Base-by-base conservation (phyloP, 192 early-diverging fungal species). In the Pilaira anomala region DNA sequence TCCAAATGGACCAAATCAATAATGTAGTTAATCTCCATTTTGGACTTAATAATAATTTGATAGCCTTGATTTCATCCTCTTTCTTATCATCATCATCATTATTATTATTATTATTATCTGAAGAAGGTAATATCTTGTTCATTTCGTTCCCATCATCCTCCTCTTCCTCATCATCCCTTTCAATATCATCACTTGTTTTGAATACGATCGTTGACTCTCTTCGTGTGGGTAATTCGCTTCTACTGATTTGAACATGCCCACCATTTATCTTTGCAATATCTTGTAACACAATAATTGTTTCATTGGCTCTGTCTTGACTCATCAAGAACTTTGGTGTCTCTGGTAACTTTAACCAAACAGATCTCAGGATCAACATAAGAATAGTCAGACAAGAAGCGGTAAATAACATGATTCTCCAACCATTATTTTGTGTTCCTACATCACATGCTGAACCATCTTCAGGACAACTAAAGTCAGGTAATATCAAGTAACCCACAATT, bases 281-380 rank as follows among this genome's bases (percentile, higher is more conserved):
- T 44, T 82, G 78, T 7, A 91, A 67, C 1, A 91, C 88, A 26
- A 86, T 56, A 12, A 87, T 78, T 1, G 88, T 88, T 25, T 89
- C 88, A 24, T 82, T 75, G 26, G 78, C 79, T 25, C 85, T 68
- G 51, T 83, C 76, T 25, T 87, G 75, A 56, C 83, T 77, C 26
- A 95, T 60, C 36, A 95, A 68, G 67, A 79, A 92, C 76, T 91
- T 91, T 28, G 93, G 93, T 7, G 81, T 86, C 72, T 95, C 93
- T 44, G 89, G 79, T 26, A 93, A 73, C 7, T 77, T 69, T 53
- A 93, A 85, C 29, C 85, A 81, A 28, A 84, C 69, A 14, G 87
- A 78, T n/a, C 93, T 80, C 25, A 79, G 73, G 6, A 89, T 46
- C 1, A 91, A 78, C 90, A 95, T 93, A 12, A 77, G 71, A 1